These are phyloP conservation scores for Mycena galericulata DNA, from an alignment of 768 basidiomycete genomes.

Conservation along the genomic window DNA sequence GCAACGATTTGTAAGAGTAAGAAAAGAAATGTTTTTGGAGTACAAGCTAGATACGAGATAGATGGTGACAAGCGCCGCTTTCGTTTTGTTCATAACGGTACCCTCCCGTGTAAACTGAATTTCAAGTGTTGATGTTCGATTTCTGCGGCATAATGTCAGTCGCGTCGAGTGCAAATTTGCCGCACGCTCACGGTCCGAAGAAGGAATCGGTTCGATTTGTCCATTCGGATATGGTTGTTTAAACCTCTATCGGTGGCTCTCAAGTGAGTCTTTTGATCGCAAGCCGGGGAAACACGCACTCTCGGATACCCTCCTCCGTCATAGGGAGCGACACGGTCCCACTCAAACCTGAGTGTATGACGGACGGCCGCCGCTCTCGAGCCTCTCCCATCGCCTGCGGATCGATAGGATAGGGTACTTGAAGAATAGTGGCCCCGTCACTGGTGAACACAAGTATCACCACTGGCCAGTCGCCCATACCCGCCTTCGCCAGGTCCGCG, in stretches of 20 bases:
- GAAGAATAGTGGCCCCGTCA: background rate
- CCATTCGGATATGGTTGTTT: slow-evolving; percentile 1
- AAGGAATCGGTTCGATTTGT: slow-evolving; percentile 4
- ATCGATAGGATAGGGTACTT: background rate
- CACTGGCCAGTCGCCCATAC: background rate
- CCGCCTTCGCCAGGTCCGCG: background rate
- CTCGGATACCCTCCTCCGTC: background rate
- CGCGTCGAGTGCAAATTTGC: too few relatives aligned
- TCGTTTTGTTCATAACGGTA: too few relatives aligned
- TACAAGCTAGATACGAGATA: too few relatives aligned
- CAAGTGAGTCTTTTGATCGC: too few relatives aligned
- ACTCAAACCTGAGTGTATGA: background rate
- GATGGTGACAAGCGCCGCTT: too few relatives aligned
- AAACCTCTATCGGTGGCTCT: background rate
- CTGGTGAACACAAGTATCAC: background rate
- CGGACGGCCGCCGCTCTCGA: background rate
- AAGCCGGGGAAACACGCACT: background rate
- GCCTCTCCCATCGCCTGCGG: background rate
- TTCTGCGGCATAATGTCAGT: too few relatives aligned
- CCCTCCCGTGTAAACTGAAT: too few relatives aligned
- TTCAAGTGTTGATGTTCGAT: too few relatives aligned
- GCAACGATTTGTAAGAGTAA: too few relatives aligned
- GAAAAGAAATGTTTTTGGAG: too few relatives aligned
- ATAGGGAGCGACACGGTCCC: background rate
- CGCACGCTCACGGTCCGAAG: slow-evolving; percentile 9